Evolutionary conservation across 1,139 yeast genomes (phyloP).

Genomic region (Yamadazyma triangularis): DNA sequence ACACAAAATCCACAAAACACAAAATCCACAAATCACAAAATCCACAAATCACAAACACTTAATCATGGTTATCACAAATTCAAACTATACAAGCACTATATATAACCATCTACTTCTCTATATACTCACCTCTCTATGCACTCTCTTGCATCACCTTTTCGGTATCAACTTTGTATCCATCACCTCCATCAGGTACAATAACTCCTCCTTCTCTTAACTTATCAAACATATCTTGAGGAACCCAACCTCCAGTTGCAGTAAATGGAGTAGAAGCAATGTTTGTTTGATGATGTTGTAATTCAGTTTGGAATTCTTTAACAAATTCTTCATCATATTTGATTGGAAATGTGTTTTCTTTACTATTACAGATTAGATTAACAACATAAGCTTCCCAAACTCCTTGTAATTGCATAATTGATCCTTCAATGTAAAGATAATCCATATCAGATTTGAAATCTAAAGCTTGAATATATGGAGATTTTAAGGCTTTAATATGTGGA

Average conservation of each 20-base stretch:
- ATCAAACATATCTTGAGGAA: slow-evolving; percentile 88
- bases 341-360: slow-evolving; percentile 50
- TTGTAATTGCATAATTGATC: slow-evolving; percentile 65
- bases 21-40: too few relatives aligned
- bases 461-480: slow-evolving; percentile 63
- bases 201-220: slow-evolving; percentile 64
- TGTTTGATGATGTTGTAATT: slow-evolving; percentile 63
- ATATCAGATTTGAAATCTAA: slow-evolving; percentile 56
- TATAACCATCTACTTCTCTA: slow-evolving; percentile 1
- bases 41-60: too few relatives aligned
- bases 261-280: slow-evolving; percentile 71
- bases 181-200: slow-evolving; percentile 38
- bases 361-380: slow-evolving; percentile 54
- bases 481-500: slow-evolving; percentile 67
- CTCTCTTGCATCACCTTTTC: slow-evolving; percentile 36
- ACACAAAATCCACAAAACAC: too few relatives aligned
- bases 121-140: slow-evolving; percentile 16
- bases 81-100: too few relatives aligned
- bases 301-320: slow-evolving; percentile 51
- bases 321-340: slow-evolving; percentile 52
- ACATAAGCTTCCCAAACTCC: slow-evolving; percentile 73
- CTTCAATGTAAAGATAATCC: slow-evolving; percentile 65
- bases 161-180: slow-evolving; percentile 34
- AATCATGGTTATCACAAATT: too few relatives aligned
- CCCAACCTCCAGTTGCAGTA: slow-evolving; percentile 91